Base-by-base conservation (phyloP, 306 rosid genomes). In the Ochetophila trinervis region DNA sequence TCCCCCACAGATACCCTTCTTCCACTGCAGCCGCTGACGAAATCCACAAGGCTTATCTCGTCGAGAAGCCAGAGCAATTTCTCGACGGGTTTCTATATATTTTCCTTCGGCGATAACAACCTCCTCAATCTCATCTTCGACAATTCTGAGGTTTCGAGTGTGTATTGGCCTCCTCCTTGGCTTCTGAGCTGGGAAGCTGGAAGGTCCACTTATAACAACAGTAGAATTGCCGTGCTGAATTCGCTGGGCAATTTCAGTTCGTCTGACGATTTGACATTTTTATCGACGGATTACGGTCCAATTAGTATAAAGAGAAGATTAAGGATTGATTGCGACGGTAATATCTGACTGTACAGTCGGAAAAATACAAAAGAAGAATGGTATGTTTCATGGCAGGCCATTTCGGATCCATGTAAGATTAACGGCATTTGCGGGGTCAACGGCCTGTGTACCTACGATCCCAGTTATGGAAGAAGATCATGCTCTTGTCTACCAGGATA, bases 91-190 rank as follows among this genome's bases (percentile, higher is more conserved):
- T 83, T 80, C 47, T 85, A 80, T 44, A 9, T 4, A 0, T 58
- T 87, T 34, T 78, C 60, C 40, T 87, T 76, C 20, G 85, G 85
- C 66, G 60, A 71, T 40, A 80, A 80, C 10, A 83, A 82, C 40
- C 19, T 82, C 51, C 82, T 85, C 16, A 77, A 85, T 10, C 78
- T 87, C 35, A 68, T 83, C 17, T 85, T 80, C 18, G 72, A 82
- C 5, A 80, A 82, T 19, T 79, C 76, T 7, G 82, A 78, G 27
- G 73, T 74, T 32, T 85, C 87, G 0, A 79, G 84, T 7, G 20
- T 76, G 14, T 87, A 72, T 37, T 87, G 95, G 95, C 85, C 84
- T 0, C 69, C 78, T 14, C 90, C 95, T 0, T 74, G 82, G 86
- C 74, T 74, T 0, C 7, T 70, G 3, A 24, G 65, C 11, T 83